Conservation (phyloP, 148 eudicot species). For the Chenopodium album region DNA sequence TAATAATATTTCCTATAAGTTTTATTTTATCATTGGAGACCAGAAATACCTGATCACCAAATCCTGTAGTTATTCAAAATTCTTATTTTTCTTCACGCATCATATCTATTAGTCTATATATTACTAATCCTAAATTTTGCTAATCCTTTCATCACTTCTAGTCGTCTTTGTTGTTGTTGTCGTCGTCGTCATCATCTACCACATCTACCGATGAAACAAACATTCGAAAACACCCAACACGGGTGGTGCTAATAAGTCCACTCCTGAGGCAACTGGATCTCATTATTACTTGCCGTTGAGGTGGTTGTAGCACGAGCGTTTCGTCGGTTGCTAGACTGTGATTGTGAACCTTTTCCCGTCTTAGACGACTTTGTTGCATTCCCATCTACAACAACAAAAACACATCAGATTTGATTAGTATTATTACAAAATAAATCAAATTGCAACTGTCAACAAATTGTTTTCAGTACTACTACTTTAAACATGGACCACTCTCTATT, state of each 20-base stretch:
- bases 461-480: neutral
- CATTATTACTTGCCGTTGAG: neutral
- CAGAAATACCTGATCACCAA: neutral
- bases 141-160: neutral
- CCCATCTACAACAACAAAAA: slow-evolving; percentile 15
- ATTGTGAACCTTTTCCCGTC: slow-evolving; percentile 20
- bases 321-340: slow-evolving; percentile 1
- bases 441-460: neutral
- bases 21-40: neutral
- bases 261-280: slow-evolving; percentile 30
- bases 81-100: neutral
- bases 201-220: neutral
- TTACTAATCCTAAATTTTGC: neutral
- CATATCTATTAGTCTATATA: neutral
- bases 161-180: neutral
- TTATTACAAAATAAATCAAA: too few species aligned
- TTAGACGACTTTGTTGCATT: slow-evolving; percentile 10
- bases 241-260: slow-evolving; percentile 19
- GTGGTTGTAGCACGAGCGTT: neutral
- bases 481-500: too few species aligned
- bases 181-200: neutral
- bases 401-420: neutral
- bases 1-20: neutral
- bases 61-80: neutral
- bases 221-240: slow-evolving; percentile 6